Evolutionary conservation across 768 basidiomycete species (phyloP), one percentile per base, ranked within the genome.

Genomic region (Lepiota brunneoincarnata): DNA sequence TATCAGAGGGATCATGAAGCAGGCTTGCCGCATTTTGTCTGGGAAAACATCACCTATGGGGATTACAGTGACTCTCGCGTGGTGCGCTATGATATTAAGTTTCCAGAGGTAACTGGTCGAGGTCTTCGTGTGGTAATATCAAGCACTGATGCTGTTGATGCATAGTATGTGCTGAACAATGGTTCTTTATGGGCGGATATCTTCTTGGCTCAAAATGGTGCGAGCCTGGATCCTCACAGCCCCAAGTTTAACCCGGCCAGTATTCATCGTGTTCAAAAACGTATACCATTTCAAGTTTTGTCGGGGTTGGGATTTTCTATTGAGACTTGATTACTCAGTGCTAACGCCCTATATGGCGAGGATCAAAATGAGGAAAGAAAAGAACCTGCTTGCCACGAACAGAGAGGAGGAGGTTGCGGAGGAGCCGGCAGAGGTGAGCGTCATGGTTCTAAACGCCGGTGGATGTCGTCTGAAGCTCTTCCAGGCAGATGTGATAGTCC

Each of bases 171-270:
- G 10, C 76, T 89, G 63, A 76, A 75, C 53, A 96, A 96, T 64
- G 89, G 81, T 10, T 82, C 89, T 2, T 68, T 94, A 44, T 96
- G 89, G 87, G 87, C 87, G 14, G 90, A 95, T 61, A 75, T 93
- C 4, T 89, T 88, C 66, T 68, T 96, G 6, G 77, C 83, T 0
- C 84, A 79, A 58, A 77, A 87, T 40, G 82, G 82, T 0, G 77
- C 80, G 9, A 82, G 76, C 59, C 87, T 87, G 0, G 76, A 93
- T 60, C 89, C 88, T 7, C 69, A 75, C 10, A 75, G 77, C 49
- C 60, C 75, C 21, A 58, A 68, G 0, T 93, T 83, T 64, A 72
- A 81, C 51, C 74, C 77, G 5, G 65, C 71, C 10, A 74, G 81
- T 47, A 77, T 93, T 4, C 84, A 90, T 58, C 84, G 91, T 64